Evolutionary conservation across 2,329 filamentous ascomycete species (phyloP), one percentile per base, ranked within the genome.

Genomic region (Aspergillus floridensis): DNA sequence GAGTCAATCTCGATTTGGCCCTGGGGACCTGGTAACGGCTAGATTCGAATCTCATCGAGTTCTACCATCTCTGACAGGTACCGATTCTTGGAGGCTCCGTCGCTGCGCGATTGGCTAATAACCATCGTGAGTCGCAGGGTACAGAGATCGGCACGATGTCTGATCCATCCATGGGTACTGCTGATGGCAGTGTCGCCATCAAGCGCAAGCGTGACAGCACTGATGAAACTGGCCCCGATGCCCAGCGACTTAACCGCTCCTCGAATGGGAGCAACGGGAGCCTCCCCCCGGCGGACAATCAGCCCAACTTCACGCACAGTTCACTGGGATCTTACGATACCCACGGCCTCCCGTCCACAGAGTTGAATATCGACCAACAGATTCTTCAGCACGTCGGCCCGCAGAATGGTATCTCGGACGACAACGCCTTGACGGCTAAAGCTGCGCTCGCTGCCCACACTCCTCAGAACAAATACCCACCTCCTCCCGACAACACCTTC

Each of bases 391-490:
- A 80, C 64, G 75, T 80, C 44, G 79, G 78, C 10, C 78, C 80
- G 51, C 82, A 84, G 62, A 86, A 85, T 64, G 82, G 82, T 57
- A 76, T 81, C 48, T 74, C 79, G 2, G 77, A 79, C 62, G 78
- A 80, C 56, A 80, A 74, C 59, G 72, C 77, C 26, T 72, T 80
- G 56, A 80, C 79, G 22, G 78, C 79, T 5, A 80, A 80, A 63
- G 78, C 78, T 26, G 79, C 79, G 41, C 70, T 80, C 46, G 77
- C 77, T 51, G 77, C 77, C 4, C 78, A 80, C 41, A 71, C 72
- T 49, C 75, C 76, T 35, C 74, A 78, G 60, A 75, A 77, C 60
- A 75, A 78, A 62, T 80, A 80, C 59, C 76, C 77, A 2, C 75
- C 76, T 29, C 70, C 80, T 72, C 76, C 77, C 5, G 74, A 76